phyloP scores from a whole-genome alignment of 257 asterid species.

The Ballota nigra region DNA sequence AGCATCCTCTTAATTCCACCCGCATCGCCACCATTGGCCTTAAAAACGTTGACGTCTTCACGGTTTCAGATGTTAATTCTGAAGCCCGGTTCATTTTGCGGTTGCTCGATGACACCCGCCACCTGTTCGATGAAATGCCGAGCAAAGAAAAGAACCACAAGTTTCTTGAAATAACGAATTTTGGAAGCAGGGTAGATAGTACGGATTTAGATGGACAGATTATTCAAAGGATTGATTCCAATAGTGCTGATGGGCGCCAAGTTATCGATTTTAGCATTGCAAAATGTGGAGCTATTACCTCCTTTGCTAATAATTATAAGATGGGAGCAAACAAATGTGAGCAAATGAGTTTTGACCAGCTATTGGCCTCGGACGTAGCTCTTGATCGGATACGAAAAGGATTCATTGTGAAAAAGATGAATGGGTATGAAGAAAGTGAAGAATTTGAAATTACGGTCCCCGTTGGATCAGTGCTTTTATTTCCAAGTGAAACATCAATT shows the following conservation, averaged over 20 bases:
- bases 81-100: conserved; percentile 52
- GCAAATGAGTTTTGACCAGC: conserved; percentile 32
- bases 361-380: conserved; percentile 33
- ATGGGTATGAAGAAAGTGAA: conserved; percentile 37
- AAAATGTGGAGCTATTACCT: conserved; percentile 45
- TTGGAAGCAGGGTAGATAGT: background rate
- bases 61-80: conserved; percentile 64
- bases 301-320: conserved; percentile 9
- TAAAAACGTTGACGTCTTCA: conserved; percentile 38
- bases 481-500: conserved; percentile 66
- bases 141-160: conserved; percentile 14
- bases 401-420: conserved; percentile 45
- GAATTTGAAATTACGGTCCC: conserved; percentile 61
- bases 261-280: conserved; percentile 39
- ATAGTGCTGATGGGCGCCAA: conserved; percentile 4
- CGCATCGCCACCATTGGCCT: conserved; percentile 72
- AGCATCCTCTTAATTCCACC: conserved; percentile 79
- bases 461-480: conserved; percentile 68
- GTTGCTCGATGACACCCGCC: conserved; percentile 26
- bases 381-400: conserved; percentile 39
- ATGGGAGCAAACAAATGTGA: conserved; percentile 8
- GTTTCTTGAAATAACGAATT: conserved; percentile 1
- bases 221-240: conserved; percentile 3
- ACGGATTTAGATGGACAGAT: conserved; percentile 2
- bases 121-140: conserved; percentile 38